Evolutionary conservation across 345 rosid species (phyloP).

Genomic region (Carallia pectinifolia): DNA sequence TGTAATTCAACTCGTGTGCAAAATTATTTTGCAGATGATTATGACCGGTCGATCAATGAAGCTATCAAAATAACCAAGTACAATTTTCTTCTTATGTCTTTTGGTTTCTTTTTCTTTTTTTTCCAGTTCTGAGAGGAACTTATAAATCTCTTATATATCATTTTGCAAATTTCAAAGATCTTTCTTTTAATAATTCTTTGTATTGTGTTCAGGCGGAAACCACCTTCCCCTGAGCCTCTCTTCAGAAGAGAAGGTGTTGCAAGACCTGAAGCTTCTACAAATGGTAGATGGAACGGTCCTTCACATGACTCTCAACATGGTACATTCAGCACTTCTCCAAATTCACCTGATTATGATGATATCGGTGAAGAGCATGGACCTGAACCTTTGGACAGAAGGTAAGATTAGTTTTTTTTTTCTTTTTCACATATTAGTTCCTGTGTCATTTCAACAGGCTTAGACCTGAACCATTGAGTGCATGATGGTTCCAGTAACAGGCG

Average conservation of each 20-base stretch:
- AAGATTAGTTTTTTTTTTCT: slow-evolving; percentile 13
- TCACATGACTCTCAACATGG: slow-evolving; percentile 41
- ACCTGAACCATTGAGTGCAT: slow-evolving; percentile 8
- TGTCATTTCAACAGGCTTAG: not conserved
- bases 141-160: not conserved
- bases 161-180: too few species aligned
- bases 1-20: slow-evolving; percentile 7
- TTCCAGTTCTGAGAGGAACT: slow-evolving; percentile 8
- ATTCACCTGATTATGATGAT: slow-evolving; percentile 69
- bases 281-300: slow-evolving; percentile 65
- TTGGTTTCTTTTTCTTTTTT: not conserved
- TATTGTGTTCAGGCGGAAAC: slow-evolving; percentile 52
- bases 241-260: slow-evolving; percentile 57
- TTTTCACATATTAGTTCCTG: not conserved
- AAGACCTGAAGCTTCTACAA: slow-evolving; percentile 65
- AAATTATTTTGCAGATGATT: slow-evolving; percentile 78
- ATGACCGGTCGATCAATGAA: slow-evolving; percentile 94
- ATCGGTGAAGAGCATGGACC: slow-evolving; percentile 51
- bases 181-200: too few species aligned
- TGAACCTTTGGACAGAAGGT: slow-evolving; percentile 76
- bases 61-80: slow-evolving; percentile 97
- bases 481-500: slow-evolving; percentile 56
- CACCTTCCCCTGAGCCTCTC: slow-evolving; percentile 75
- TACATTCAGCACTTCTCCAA: slow-evolving; percentile 50
- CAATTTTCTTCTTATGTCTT: slow-evolving; percentile 13